Conservation (phyloP, 2,329 filamentous ascomycete species). For the Ophiocordyceps camponoti-leonardi region DNA sequence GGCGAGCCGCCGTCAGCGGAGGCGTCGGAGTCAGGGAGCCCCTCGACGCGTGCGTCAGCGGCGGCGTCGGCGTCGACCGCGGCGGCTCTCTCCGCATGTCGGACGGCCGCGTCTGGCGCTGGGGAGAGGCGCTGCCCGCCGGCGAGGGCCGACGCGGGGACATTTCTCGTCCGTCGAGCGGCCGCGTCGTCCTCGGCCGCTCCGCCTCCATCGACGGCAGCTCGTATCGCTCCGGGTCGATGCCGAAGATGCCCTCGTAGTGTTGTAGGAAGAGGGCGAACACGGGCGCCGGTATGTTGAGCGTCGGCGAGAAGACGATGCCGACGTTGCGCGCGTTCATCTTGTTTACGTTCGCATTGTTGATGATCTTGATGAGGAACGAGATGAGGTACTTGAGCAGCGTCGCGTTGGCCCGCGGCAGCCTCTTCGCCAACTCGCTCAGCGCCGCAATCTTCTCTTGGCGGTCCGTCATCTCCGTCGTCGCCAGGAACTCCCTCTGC, state of each 20-base stretch:
- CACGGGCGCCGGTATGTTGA: slow-evolving; percentile 89
- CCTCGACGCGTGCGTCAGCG: slow-evolving; percentile 17
- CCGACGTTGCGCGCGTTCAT: slow-evolving; percentile 97
- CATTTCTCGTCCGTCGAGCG: slow-evolving; percentile 7
- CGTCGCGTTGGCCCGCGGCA: slow-evolving; percentile 67
- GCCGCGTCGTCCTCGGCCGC: slow-evolving; percentile 11
- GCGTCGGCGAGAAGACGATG: slow-evolving; percentile 92
- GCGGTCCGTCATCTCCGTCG: slow-evolving; percentile 62
- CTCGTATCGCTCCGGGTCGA: slow-evolving; percentile 47
- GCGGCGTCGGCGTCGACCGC: slow-evolving; percentile 31
- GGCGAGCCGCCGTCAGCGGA: slow-evolving; percentile 9
- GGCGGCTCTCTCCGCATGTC: slow-evolving; percentile 12
- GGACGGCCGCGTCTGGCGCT: slow-evolving; percentile 26
- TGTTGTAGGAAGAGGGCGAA: slow-evolving; percentile 91
- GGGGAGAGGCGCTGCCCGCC: slow-evolving; percentile 30
- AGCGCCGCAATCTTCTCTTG: slow-evolving; percentile 62
- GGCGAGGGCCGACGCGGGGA: slow-evolving; percentile 33
- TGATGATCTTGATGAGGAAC: slow-evolving; percentile 83
- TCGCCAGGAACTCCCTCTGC: slow-evolving; percentile 72
- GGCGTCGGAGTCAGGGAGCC: slow-evolving; percentile 24
- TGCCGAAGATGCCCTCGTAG: slow-evolving; percentile 70
- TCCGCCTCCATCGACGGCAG: slow-evolving; percentile 28
- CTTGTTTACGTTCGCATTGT: slow-evolving; percentile 81
- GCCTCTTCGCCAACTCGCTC: slow-evolving; percentile 58
- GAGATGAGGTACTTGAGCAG: slow-evolving; percentile 71